Evolutionary conservation across 2,329 filamentous ascomycete genomes (phyloP).

Genomic region (Orbilia brochopaga): DNA sequence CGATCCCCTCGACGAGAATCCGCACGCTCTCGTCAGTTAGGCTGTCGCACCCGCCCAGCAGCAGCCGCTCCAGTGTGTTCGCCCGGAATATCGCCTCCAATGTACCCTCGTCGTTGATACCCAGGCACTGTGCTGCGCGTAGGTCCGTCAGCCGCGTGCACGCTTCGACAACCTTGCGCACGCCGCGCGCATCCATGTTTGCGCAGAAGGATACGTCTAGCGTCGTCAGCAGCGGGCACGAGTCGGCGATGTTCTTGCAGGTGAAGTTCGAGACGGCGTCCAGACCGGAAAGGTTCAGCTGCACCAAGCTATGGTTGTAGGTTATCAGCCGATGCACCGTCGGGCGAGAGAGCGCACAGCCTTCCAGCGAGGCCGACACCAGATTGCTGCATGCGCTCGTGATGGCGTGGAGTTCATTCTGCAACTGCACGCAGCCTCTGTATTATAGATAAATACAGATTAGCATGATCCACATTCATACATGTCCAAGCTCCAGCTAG

Average conservation of each 20-base stretch:
- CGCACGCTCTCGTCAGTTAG: conserved; percentile 76
- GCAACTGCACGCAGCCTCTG: conserved; percentile 81
- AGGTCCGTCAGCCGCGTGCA: conserved; percentile 79
- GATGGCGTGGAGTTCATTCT: conserved; percentile 80
- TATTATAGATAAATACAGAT: conserved; percentile 4
- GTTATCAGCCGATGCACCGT: conserved; percentile 78
- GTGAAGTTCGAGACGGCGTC: conserved; percentile 79
- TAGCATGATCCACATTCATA: conserved; percentile 3
- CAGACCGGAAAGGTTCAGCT: conserved; percentile 85
- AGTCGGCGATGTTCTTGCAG: conserved; percentile 82
- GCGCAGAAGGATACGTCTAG: conserved; percentile 94
- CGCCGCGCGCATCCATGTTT: conserved; percentile 77
- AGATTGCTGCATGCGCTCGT: conserved; percentile 86
- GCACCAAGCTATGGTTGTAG: conserved; percentile 77
- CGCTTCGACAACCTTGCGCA: conserved; percentile 73
- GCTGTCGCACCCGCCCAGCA: conserved; percentile 79
- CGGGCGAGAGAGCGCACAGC: conserved; percentile 77
- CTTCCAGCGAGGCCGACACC: conserved; percentile 84
- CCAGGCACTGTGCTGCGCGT: conserved; percentile 78
- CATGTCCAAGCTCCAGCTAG: no score
- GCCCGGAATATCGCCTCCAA: conserved; percentile 76
- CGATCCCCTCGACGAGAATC: conserved; percentile 74
- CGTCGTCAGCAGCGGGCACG: conserved; percentile 79
- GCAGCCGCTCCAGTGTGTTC: conserved; percentile 81
- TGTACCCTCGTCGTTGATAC: conserved; percentile 76